Evolutionary conservation across 1,139 yeast genomes (phyloP).

Genomic region (Saccharomyces pastorianus): DNA sequence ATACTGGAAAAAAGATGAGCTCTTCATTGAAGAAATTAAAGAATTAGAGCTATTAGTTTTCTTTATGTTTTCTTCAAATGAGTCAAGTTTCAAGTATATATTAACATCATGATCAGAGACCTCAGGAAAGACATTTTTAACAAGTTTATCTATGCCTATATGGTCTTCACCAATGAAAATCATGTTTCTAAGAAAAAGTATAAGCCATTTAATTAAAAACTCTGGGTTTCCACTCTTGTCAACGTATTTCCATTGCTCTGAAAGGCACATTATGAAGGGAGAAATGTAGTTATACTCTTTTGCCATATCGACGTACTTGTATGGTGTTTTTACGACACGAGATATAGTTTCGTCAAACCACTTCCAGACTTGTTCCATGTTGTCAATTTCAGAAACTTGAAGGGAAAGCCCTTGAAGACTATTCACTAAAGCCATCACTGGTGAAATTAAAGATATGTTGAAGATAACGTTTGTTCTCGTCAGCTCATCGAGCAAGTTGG

Average conservation of each 20-base stretch:
- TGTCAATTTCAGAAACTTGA: slow-evolving; percentile 10
- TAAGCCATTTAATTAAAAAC: slow-evolving; percentile 44
- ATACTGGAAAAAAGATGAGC: slow-evolving; percentile 27
- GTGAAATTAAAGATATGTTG: slow-evolving; percentile 39
- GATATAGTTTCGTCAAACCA: slow-evolving; percentile 68
- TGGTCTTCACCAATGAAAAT: slow-evolving; percentile 49
- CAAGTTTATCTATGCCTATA: slow-evolving; percentile 29
- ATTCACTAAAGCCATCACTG: slow-evolving; percentile 38
- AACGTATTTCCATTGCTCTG: slow-evolving; percentile 69
- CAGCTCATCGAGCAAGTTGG: slow-evolving; percentile 35
- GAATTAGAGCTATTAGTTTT: slow-evolving; percentile 9
- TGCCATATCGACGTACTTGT: slow-evolving; percentile 68
- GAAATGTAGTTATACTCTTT: slow-evolving; percentile 42
- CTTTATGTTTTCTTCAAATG: slow-evolving; percentile 13
- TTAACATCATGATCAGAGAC: slow-evolving; percentile 11
- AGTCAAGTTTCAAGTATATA: slow-evolving; percentile 16
- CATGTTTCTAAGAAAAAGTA: slow-evolving; percentile 38
- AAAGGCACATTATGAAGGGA: slow-evolving; percentile 55
- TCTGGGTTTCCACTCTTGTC: slow-evolving; percentile 28
- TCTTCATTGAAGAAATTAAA: slow-evolving; percentile 8
- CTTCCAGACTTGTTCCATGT: slow-evolving; percentile 40
- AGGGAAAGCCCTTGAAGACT: slow-evolving; percentile 30
- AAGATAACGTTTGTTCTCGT: slow-evolving; percentile 43
- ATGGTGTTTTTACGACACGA: slow-evolving; percentile 65
- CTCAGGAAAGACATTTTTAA: slow-evolving; percentile 23